phyloP scores from a whole-genome alignment of 2,329 filamentous ascomycete species.

The Paracoccidioides lutzii region DNA sequence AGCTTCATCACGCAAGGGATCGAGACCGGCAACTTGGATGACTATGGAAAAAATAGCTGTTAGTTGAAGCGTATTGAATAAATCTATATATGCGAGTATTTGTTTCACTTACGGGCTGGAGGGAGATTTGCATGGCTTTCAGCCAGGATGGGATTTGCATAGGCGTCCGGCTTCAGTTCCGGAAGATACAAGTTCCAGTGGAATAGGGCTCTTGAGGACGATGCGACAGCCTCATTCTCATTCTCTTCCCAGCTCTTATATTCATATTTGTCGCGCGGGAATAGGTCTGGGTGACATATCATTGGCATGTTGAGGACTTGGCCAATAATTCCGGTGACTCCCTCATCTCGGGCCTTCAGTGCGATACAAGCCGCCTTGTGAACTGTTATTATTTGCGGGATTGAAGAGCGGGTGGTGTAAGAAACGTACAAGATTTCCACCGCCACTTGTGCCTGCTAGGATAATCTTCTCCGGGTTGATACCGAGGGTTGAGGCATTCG shows the following conservation, averaged over 20 bases:
- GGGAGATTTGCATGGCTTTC: slow-evolving; percentile 3
- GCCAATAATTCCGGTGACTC: neutral
- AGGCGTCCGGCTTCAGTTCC: neutral
- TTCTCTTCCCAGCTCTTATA: neutral
- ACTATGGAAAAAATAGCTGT: neutral
- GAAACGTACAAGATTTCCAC: neutral
- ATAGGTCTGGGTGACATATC: slow-evolving; percentile 3
- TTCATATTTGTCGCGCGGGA: neutral
- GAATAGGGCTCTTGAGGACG: neutral
- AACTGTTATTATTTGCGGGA: neutral
- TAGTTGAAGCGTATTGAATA: neutral
- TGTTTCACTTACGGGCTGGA: neutral
- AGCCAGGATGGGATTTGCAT: slow-evolving; percentile 1
- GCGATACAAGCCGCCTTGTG: neutral
- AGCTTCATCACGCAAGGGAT: neutral
- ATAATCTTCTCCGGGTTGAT: neutral
- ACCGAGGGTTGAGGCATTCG: neutral
- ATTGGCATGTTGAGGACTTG: slow-evolving; percentile 3
- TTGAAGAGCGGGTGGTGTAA: neutral
- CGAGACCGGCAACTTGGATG: slow-evolving; percentile 1
- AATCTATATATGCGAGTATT: neutral
- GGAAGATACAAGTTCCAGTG: neutral
- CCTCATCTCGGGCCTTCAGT: slow-evolving; percentile 1
- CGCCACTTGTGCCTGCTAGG: neutral
- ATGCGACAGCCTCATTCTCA: neutral